Conservation (phyloP, 352 stramenopile genomes). For the Phytophthora chlamydospora region DNA sequence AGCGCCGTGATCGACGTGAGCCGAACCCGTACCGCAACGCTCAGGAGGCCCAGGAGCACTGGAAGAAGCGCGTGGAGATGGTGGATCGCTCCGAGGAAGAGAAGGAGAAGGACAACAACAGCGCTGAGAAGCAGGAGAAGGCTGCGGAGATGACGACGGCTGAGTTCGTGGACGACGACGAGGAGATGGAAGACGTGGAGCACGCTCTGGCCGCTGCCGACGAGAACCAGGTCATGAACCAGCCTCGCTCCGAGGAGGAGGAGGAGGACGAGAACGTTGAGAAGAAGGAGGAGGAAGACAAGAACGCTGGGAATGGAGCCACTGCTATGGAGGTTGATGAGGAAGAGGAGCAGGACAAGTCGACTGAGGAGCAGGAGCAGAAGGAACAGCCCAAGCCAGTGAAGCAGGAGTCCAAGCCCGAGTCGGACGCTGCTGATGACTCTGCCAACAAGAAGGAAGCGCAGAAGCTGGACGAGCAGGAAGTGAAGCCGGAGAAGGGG, state of each 20-base stretch:
- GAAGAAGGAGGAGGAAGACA: constrained; percentile 54
- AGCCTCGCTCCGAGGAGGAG: constrained; percentile 50
- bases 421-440: constrained; percentile 23
- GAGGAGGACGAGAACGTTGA: constrained; percentile 53
- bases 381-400: constrained; percentile 36
- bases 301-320: constrained; percentile 40
- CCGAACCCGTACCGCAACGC: constrained; percentile 96
- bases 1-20: constrained; percentile 82
- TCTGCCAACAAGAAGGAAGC: constrained; percentile 29
- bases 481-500: constrained; percentile 34
- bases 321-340: constrained; percentile 76
- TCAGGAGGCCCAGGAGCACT: constrained; percentile 96
- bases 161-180: constrained; percentile 73
- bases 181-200: constrained; percentile 68
- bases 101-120: constrained; percentile 41
- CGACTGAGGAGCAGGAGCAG: constrained; percentile 35
- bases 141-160: constrained; percentile 52
- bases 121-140: constrained; percentile 42
- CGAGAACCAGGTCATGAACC: constrained; percentile 73
- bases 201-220: constrained; percentile 69
- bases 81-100: constrained; percentile 64
- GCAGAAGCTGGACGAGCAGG: constrained; percentile 25
- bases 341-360: constrained; percentile 46
- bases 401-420: constrained; percentile 37
- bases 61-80: constrained; percentile 96